These are phyloP conservation scores for Cladophialophora chaetospira DNA, from an alignment of 2,329 filamentous ascomycete species.

Conservation along the genomic window DNA sequence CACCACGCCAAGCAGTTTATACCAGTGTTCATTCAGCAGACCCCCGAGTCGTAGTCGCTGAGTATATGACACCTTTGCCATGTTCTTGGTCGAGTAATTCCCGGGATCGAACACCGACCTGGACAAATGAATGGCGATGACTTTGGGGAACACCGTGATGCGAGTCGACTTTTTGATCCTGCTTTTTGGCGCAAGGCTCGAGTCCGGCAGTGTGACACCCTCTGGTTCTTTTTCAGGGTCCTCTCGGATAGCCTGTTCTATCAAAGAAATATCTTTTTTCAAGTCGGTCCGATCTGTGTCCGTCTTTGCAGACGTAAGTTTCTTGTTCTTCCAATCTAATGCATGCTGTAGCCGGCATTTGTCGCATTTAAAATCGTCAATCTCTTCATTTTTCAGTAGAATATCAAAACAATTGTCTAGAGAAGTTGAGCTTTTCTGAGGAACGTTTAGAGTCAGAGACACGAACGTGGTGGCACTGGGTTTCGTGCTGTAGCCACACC, in stretches of 20 bases:
- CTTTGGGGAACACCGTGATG: constrained; percentile 82
- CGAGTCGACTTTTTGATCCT: constrained; percentile 85
- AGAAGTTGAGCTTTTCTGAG: constrained; percentile 76
- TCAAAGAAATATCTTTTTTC: constrained; percentile 62
- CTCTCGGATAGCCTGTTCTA: constrained; percentile 70
- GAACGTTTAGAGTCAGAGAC: constrained; percentile 88
- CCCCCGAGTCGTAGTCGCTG: constrained; percentile 82
- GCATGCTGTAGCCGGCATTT: constrained; percentile 86
- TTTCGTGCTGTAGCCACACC: constrained; percentile 85
- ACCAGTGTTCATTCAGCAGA: constrained; percentile 73
- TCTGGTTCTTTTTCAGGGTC: constrained; percentile 78
- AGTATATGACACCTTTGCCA: constrained; percentile 89
- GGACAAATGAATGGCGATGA: constrained; percentile 89
- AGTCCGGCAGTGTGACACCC: constrained; percentile 73
- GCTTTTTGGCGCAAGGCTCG: constrained; percentile 73
- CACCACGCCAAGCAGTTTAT: constrained; percentile 82
- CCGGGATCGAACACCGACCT: constrained; percentile 85
- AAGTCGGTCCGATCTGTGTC: constrained; percentile 56
- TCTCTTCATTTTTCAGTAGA: constrained; percentile 91
- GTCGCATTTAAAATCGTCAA: constrained; percentile 96
- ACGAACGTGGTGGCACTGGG: constrained; percentile 83
- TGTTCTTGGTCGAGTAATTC: constrained; percentile 82
- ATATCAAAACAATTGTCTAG: constrained; percentile 89
- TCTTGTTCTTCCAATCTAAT: constrained; percentile 62
- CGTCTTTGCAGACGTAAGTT: constrained; percentile 59